Evolutionary conservation across 2,329 filamentous ascomycete genomes (phyloP).

Genomic region (Clonostachys rhizophaga): DNA sequence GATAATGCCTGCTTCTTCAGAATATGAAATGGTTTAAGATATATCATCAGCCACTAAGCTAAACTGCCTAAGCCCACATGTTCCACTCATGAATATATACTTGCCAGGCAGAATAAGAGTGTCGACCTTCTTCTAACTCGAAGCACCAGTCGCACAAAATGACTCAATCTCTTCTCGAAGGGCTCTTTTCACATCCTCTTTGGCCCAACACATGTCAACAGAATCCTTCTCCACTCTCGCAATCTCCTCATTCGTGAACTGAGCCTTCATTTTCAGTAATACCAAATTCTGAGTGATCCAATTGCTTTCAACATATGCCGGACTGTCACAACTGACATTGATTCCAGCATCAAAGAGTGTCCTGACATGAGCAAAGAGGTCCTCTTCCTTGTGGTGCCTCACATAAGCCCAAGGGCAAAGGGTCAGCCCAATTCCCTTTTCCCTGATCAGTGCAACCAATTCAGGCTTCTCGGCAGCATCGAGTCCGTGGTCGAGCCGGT

Average conservation of each 20-base stretch:
- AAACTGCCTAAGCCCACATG: no score
- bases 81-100: no score
- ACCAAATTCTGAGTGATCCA: constrained; percentile 15
- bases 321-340: constrained; percentile 68
- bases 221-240: constrained; percentile 31
- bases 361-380: not conserved
- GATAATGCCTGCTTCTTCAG: no score
- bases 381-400: constrained; percentile 12
- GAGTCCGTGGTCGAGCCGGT: constrained; percentile 71
- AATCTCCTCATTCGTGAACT: constrained; percentile 35
- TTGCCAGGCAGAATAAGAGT: no score
- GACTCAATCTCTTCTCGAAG: constrained; percentile 12
- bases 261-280: not conserved
- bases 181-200: constrained; percentile 22
- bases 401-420: constrained; percentile 51
- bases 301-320: constrained; percentile 66
- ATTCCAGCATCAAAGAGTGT: constrained; percentile 58
- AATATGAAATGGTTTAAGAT: no score
- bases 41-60: no score
- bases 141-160: not conserved
- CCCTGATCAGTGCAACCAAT: constrained; percentile 53
- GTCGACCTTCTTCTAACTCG: no score
- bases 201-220: constrained; percentile 41
- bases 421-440: constrained; percentile 55
- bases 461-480: constrained; percentile 52